Evolutionary conservation across 441 rosid species (phyloP), one percentile per base, ranked within the genome.

Genomic region (Geranium incanum): DNA sequence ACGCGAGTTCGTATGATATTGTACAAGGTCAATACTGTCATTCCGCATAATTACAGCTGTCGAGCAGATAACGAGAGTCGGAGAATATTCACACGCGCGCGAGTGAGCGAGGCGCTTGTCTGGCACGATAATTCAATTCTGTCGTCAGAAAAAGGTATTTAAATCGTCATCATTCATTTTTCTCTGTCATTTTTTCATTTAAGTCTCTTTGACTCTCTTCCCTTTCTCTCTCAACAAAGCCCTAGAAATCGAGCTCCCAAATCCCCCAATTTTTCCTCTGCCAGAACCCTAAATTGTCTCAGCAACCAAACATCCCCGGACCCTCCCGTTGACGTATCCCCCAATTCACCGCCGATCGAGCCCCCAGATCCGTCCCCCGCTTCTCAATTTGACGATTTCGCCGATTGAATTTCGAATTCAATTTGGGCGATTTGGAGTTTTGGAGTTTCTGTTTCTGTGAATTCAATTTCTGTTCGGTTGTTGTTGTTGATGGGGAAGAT

Each of bases 401-500:
- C 52, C 28, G 21, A 57, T 57, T 57, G 4, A 21, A 57, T 18
- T 23, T 16, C 33, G 8, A 59, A 18, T 59, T 18, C 33, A 2
- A 28, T 28, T 28, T 2, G 33, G 33, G 33, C 33, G 33, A 28
- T 28, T 28, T 28, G 55, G 15, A 48, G 13, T 8, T 45, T 45
- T 45, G 8, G 52, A 13, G 13, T 9, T 45, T 45, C n/a, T 8
- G 12, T 6, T 0, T 43, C 9, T 12, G 62, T 5, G 62, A 55
- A 28, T 0, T 63, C 19, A 0, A 66, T 11, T 66, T 36, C 19
- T 66, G n/a, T 45, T 45, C 68, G 43, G 12, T 36, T 36, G 19
- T 33, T 36, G 19, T 33, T 48, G 62, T 72, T 43, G 69, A 77
- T 80, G 83, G 79, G 80, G 70, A 80, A 73, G 77, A 45, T 75